phyloP scores from a whole-genome alignment of 495 filamentous ascomycete species.

The Penicillium antarcticum region DNA sequence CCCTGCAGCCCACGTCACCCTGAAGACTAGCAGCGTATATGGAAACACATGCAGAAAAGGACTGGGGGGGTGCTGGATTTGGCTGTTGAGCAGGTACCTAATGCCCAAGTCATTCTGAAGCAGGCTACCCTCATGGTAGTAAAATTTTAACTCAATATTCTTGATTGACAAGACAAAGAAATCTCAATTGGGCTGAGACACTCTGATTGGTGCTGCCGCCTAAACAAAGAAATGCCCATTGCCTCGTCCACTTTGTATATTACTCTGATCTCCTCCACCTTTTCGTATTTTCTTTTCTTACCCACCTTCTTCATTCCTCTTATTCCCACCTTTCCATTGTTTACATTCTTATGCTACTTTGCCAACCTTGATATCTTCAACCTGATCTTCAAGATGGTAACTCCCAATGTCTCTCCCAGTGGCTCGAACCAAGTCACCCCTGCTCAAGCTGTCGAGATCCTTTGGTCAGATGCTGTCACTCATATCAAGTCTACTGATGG shows the following conservation, averaged over 20 bases:
- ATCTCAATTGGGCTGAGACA: background rate
- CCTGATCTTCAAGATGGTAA: background rate
- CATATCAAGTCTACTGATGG: background rate
- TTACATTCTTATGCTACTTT: background rate
- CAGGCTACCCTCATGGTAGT: background rate
- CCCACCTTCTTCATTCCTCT: background rate
- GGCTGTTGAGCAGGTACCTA: background rate
- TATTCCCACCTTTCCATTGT: background rate
- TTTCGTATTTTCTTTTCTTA: background rate
- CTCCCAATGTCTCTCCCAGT: background rate
- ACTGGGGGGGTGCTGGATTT: background rate
- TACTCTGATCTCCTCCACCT: background rate
- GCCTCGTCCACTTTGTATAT: background rate
- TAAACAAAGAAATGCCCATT: constrained; percentile 4
- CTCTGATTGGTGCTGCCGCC: background rate
- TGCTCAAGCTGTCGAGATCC: background rate
- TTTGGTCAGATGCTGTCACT: background rate
- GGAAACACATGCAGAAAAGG: no score
- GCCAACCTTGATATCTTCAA: background rate
- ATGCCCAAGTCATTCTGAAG: background rate
- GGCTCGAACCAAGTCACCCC: background rate
- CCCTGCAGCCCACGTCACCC: no score
- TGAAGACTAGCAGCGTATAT: background rate
- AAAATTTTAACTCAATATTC: no score
- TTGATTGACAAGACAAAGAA: background rate